phyloP scores from a whole-genome alignment of 345 rosid genomes.

The Passiflora organensis region DNA sequence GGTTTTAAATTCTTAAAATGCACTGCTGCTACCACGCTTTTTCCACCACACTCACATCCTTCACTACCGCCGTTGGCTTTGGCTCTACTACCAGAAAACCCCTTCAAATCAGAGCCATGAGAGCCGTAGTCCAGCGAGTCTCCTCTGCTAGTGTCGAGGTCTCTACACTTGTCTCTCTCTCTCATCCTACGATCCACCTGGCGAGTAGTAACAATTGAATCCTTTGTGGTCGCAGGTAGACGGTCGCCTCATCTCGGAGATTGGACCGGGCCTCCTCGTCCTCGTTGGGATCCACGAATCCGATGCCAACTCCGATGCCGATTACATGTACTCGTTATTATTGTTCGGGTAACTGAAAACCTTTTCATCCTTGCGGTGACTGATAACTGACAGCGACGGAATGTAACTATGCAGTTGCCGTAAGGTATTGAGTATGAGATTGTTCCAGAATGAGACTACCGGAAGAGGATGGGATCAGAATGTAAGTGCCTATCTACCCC shows the following conservation, averaged over 20 bases:
- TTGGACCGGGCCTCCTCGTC: constrained; percentile 83
- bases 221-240: constrained; percentile 46
- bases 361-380: no score
- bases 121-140: constrained; percentile 82
- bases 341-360: background rate
- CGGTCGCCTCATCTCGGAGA: constrained; percentile 64
- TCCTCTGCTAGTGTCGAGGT: constrained; percentile 74
- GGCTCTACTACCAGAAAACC: background rate
- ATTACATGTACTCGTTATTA: constrained; percentile 49
- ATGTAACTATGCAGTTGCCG: constrained; percentile 47
- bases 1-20: no score
- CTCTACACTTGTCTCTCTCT: background rate
- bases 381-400: background rate
- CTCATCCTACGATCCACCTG: background rate
- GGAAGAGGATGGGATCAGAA: constrained; percentile 88
- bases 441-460: constrained; percentile 69
- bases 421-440: constrained; percentile 81
- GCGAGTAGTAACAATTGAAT: background rate
- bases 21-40: background rate
- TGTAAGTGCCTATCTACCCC: constrained; percentile 33
- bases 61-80: background rate
- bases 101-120: constrained; percentile 58
- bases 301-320: constrained; percentile 71
- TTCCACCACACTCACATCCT: background rate
- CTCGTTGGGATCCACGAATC: constrained; percentile 73